Base-by-base conservation (phyloP, 192 early-diverging fungal genomes). In the Mortierella alpina region DNA sequence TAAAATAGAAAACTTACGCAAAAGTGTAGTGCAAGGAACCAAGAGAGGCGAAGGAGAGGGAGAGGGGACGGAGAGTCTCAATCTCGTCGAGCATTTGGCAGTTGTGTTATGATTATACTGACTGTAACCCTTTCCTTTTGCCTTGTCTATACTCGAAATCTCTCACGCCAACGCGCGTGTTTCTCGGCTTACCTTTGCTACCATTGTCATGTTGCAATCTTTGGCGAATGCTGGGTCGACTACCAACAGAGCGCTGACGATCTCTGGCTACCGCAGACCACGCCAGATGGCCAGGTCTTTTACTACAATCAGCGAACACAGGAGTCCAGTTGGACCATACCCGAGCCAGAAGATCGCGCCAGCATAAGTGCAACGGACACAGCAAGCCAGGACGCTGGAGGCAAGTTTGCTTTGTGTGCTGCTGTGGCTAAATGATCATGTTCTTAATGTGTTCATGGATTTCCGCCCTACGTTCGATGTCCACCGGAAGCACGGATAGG, bases 271-370 rank as follows among this genome's bases (percentile, higher is more conserved):
- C 62, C 75, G 6, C 85, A 84, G 54, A 75, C 80, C 22, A 86
- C 85, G 5, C 80, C 83, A 1, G 85, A 86, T 75, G 85, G 85
- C 5, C 70, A 75, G 23, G 75, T 83, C 45, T 86, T 86, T 75
- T 86, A 86, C 53, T 86, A 75, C 55, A 86, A 86, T 55, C 64
- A 72, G 44, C 70, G 75, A 20, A 86, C 85, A 53, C 63, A 72
- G 39, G 85, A 82, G 68, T 86, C 85, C 7, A 66, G 75, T 12
- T 86, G 85, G 85, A 80, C 77, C 52, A 80, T 80, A 22, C 77
- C 77, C 40, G 77, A 80, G 22, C 52, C 77, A 72, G 77, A 72
- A 40, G 77, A 80, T 59, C 77, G 54, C 44, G 66, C 77, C 45
- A 68, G 66, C 54, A 42, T 73, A 57, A 57, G 72, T 18, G 66